These are phyloP conservation scores for Fusarium nanum DNA, from an alignment of 2,329 filamentous ascomycete genomes.

Conservation along the genomic window DNA sequence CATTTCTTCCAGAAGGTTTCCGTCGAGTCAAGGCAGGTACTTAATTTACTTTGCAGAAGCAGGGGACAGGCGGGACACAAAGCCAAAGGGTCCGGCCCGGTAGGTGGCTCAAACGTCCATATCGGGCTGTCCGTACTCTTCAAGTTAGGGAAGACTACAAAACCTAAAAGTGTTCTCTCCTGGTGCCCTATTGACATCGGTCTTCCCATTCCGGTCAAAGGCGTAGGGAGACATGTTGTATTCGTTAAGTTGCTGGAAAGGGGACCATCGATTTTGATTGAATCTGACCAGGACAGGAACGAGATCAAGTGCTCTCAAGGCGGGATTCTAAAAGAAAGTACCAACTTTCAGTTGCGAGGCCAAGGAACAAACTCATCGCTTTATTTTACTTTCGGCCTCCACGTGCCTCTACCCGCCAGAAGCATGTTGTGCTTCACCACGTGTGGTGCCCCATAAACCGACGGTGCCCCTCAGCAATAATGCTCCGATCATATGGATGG, in stretches of 20 bases:
- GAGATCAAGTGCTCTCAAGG: neutral
- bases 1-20: conserved; percentile 17
- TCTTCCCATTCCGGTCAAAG: conserved; percentile 9
- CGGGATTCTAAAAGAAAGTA: neutral
- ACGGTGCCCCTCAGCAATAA: conserved; percentile 9
- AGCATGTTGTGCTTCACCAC: conserved; percentile 4
- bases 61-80: conserved; percentile 1
- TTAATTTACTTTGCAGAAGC: conserved; percentile 1
- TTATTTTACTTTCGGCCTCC: neutral
- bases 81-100: conserved; percentile 17
- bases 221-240: neutral
- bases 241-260: neutral
- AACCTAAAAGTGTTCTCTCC: conserved; percentile 4
- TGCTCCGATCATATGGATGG: neutral
- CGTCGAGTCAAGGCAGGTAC: conserved; percentile 4
- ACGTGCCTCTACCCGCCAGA: conserved; percentile 8
- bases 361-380: neutral
- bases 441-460: conserved; percentile 15
- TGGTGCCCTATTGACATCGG: neutral
- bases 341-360: neutral
- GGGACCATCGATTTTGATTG: neutral
- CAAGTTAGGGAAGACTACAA: neutral
- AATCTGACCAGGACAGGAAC: neutral
- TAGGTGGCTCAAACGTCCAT: conserved; percentile 30
- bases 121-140: conserved; percentile 7